A percentile compares a stretch with the other conserved stretches of the same genome.
phyloP scores from a whole-genome alignment of 2,329 filamentous ascomycete genomes.

The Microdochium bolleyi region DNA sequence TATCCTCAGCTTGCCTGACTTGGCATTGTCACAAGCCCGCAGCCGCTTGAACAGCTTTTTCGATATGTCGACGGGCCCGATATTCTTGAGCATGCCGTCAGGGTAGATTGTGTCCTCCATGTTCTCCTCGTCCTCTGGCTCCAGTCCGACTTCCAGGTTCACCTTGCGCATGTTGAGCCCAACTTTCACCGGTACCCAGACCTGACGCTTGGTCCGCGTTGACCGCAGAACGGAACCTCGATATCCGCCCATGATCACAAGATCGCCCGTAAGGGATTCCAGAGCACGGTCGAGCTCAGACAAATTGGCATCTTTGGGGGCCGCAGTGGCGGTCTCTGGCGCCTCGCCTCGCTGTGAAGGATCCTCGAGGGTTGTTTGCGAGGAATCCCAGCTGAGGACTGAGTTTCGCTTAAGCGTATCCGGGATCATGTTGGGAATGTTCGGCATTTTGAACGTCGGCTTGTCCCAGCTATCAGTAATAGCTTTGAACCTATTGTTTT shows the following conservation, averaged over 20 bases:
- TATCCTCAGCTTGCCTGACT: conserved; percentile 63
- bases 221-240: conserved; percentile 84
- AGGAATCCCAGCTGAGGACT: conserved; percentile 11
- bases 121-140: conserved; percentile 71
- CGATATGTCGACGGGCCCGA: conserved; percentile 87
- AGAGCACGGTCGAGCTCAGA: conserved; percentile 46
- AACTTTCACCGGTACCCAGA: conserved; percentile 92
- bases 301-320: conserved; percentile 9
- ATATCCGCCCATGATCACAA: conserved; percentile 86
- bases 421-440: conserved; percentile 45
- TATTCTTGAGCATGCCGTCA: conserved; percentile 82
- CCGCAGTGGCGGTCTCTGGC: background rate
- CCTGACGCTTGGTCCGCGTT: conserved; percentile 72
- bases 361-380: conserved; percentile 9
- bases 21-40: conserved; percentile 64
- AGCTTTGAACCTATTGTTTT: conserved; percentile 84
- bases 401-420: conserved; percentile 18
- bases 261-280: conserved; percentile 67
- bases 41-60: conserved; percentile 73
- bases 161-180: conserved; percentile 87
- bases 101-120: conserved; percentile 81
- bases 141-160: conserved; percentile 78
- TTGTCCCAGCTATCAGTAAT: conserved; percentile 80
- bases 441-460: conserved; percentile 66
- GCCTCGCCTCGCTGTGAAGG: conserved; percentile 2